Evolutionary conservation across 2,329 filamentous ascomycete genomes (phyloP), one percentile per base, ranked within the genome.

Genomic region (Curvularia eragrostidis): DNA sequence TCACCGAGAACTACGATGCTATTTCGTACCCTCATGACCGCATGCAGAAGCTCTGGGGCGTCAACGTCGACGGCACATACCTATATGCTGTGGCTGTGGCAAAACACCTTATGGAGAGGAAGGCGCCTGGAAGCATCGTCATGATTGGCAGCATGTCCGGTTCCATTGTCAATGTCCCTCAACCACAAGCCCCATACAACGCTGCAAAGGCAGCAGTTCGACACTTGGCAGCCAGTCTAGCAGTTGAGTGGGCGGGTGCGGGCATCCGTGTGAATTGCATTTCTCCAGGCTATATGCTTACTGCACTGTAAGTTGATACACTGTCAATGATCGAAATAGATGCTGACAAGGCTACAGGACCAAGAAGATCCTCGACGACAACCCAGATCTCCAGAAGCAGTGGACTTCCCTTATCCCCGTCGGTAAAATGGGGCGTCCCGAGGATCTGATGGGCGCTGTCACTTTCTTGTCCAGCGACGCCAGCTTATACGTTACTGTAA

Each of bases 131-230:
- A 42, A 95, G 90, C 80, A 93, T 98, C 76, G 91, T 97, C 69
- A 90, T 97, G 81, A 95, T 97, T 71, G 94, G 93, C 26, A 95
- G 90, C 84, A 98, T 98, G 93, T 93, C 90, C 50, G 94, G 93
- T 43, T 81, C 89, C 54, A 93, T 98, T 70, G 94, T 98, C 78
- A 98, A 98, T 72, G 90, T 97, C 8, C 94, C 94, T 15, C 94
- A 98, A 77, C 93, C 92, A 0, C 94, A 98, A 76, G 91, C 86
- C 44, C 93, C 93, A 0, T 97, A 97, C 81, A 97, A 97, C 74
- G 91, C 90, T 5, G 88, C 93, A 61, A 98, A 98, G 80, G 94
- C 95, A 34, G 95, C 91, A 10, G 90, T 98, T 44, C 85, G 93
- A 61, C 94, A 98, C 78, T 80, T 98, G 59, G 93, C 92, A 12